Evolutionary conservation across 2,329 filamentous ascomycete species (phyloP), one percentile per base, ranked within the genome.

Genomic region (Stachybotrys chartarum): DNA sequence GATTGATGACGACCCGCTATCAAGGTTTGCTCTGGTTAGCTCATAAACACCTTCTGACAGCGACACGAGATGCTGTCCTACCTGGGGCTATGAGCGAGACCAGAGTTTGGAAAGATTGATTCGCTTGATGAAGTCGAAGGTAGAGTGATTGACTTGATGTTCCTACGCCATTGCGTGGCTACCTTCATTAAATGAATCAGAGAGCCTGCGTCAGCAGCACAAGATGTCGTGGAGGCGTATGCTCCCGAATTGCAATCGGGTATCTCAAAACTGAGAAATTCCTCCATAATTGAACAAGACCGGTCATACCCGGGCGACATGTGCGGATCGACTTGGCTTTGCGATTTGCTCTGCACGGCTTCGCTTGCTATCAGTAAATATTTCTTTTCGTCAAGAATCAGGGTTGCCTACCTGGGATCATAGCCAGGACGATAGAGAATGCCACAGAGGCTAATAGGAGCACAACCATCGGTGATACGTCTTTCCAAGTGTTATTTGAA

Each of bases 381-480:
- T 42, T 10, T 5, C 7, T 12, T 42, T 14, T 42, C 35, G 10
- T 10, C 2, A 42, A 10, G 10, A 10, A 3, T 5, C 35, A 10
- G 8, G 35, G 24, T 24, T 42, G 54, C 60, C 56, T 56, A 64
- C 63, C 55, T 2, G 58, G 58, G 31, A 61, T 50, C 6, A 56
- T 53, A 8, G 58, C 52, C 24, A 63, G 45, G 3, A 58, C 53
- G 42, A 62, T 46, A 2, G 61, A 60, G 44, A 64, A 64, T 5
- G 61, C 63, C 14, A 64, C 61, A 3, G 63, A 64, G 12, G 61
- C 58, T 8, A 64, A 24, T 1, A 62, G 42, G 4, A 61, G 30
- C 16, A 58, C 56, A 10, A 64, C 54, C 8, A 53, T 59, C 3
- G 62, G 59, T 8, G 61, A 42, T 7, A 61, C 24, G 30, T 55